phyloP scores from a whole-genome alignment of 148 eudicot species.

The Spergularia marina region DNA sequence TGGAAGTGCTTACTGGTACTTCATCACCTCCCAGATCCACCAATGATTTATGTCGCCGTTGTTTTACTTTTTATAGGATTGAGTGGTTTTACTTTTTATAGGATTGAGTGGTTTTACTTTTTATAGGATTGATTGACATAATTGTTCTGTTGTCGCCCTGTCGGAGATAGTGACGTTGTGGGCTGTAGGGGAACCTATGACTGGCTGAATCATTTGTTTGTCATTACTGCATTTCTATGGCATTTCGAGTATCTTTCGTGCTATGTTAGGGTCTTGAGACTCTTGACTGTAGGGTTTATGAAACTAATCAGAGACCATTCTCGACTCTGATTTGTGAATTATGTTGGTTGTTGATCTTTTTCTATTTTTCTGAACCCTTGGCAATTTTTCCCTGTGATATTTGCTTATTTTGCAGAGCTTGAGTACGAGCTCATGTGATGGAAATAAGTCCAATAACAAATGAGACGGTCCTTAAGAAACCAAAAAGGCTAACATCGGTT shows the following conservation, averaged over 20 bases:
- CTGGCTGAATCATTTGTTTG: neutral
- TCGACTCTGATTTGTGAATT: neutral
- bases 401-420: constrained; percentile 33
- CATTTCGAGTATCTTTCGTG: neutral
- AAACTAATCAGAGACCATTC: neutral
- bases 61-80: neutral
- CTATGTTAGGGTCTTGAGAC: neutral
- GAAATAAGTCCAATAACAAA: constrained; percentile 37
- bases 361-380: neutral
- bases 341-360: neutral
- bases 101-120: neutral
- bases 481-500: constrained; percentile 89
- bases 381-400: neutral
- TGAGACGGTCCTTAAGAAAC: constrained; percentile 75
- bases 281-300: neutral
- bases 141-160: neutral
- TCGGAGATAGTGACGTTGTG: neutral
- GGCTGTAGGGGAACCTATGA: too few species aligned
- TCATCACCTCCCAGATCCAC: too few species aligned
- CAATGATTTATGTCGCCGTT: too few species aligned
- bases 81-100: neutral
- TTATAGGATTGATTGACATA: neutral
- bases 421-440: constrained; percentile 49
- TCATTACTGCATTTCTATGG: neutral
- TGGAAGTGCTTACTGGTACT: neutral